Evolutionary conservation across 2,329 filamentous ascomycete genomes (phyloP).

Genomic region (Exophiala aquamarina): DNA sequence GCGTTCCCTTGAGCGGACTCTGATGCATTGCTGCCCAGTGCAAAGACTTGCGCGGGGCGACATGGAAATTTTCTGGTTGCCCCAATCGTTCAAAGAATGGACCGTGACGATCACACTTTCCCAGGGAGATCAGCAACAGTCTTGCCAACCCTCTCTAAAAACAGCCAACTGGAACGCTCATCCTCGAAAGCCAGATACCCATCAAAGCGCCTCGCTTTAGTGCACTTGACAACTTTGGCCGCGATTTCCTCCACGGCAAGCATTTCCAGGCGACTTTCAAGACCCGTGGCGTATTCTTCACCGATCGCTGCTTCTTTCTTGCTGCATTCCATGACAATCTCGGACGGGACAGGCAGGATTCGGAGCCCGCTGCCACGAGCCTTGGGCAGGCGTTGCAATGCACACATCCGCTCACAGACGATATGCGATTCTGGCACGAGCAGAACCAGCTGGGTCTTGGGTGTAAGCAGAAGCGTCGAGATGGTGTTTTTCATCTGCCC

Average conservation of each 20-base stretch:
- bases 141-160: conserved; percentile 18
- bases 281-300: neutral
- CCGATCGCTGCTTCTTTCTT: neutral
- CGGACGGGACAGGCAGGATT: conserved; percentile 13
- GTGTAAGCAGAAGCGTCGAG: conserved; percentile 14
- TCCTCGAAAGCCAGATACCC: conserved; percentile 19
- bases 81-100: too few relatives aligned
- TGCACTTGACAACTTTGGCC: conserved; percentile 15
- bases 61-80: too few relatives aligned
- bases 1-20: too few relatives aligned
- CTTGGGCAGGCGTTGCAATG: conserved; percentile 10
- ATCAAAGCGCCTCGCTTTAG: conserved; percentile 14
- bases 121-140: conserved; percentile 5
- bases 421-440: conserved; percentile 18
- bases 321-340: conserved; percentile 1
- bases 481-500: conserved; percentile 16
- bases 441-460: conserved; percentile 11
- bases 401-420: conserved; percentile 13
- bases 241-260: conserved; percentile 13
- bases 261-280: neutral
- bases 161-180: conserved; percentile 12
- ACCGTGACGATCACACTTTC: neutral
- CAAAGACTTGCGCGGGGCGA: too few relatives aligned
- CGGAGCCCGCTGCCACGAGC: conserved; percentile 11
- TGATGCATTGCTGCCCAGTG: too few relatives aligned